Percentiles rank a stretch among this genome's conserved stretches.
phyloP scores from a whole-genome alignment of 805 yeast genomes.

The Metschnikowia kunwiensis region DNA sequence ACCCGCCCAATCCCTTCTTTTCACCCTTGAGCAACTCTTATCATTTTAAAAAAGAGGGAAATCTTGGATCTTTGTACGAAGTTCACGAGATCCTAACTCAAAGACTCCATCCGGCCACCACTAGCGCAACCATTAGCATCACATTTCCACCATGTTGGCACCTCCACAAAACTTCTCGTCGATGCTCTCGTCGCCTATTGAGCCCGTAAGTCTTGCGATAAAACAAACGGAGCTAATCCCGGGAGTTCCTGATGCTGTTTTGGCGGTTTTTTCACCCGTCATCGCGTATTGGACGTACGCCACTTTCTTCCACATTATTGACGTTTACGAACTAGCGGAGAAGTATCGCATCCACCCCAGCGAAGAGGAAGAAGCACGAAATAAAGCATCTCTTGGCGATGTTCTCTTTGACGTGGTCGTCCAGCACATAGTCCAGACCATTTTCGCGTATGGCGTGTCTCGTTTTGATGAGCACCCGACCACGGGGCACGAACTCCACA shows the following conservation, averaged over 20 bases:
- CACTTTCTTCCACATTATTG: constrained; percentile 68
- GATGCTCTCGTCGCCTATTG: constrained; percentile 14
- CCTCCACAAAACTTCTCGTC: constrained; percentile 23
- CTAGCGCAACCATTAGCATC: too few species aligned
- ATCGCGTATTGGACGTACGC: constrained; percentile 83
- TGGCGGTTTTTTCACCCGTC: constrained; percentile 74
- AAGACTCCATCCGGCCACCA: too few species aligned
- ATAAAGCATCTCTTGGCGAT: constrained; percentile 65
- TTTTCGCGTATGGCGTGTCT: constrained; percentile 58
- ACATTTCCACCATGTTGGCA: constrained; percentile 5
- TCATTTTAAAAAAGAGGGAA: neutral
- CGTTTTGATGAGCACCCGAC: constrained; percentile 53
- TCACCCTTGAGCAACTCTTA: neutral
- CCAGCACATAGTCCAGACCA: constrained; percentile 82
- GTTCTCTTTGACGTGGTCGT: constrained; percentile 79
- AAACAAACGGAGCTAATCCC: constrained; percentile 46
- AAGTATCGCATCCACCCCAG: constrained; percentile 88
- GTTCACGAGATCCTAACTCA: too few species aligned
- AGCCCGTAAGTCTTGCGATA: constrained; percentile 16
- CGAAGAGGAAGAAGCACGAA: constrained; percentile 73
- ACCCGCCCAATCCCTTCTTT: neutral
- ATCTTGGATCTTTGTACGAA: neutral
- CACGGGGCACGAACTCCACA: constrained; percentile 48
- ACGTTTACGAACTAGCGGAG: constrained; percentile 72
- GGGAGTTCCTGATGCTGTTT: constrained; percentile 66